Evolutionary conservation across 139 green algal genomes (phyloP).

Genomic region (Chlamydomonas sp.): DNA sequence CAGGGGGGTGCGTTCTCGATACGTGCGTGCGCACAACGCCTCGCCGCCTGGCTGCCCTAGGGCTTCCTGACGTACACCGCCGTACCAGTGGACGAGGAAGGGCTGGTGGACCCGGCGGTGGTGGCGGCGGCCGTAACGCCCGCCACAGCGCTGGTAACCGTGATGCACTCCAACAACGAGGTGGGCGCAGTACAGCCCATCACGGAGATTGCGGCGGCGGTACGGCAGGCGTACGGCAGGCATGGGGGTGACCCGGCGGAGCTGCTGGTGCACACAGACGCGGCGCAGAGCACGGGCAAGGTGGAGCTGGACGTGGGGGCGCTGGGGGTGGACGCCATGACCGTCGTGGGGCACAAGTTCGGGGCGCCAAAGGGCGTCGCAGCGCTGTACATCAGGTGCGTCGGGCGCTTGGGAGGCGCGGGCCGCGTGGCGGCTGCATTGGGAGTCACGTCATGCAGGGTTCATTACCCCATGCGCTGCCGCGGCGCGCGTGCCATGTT

Average conservation of each 20-base stretch:
- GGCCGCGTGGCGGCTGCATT: too few species aligned
- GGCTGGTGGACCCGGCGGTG: conserved; percentile 59
- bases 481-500: too few species aligned
- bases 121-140: conserved; percentile 54
- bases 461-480: too few species aligned
- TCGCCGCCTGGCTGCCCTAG: conserved; percentile 10
- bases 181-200: conserved; percentile 71
- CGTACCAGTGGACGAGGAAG: conserved; percentile 68
- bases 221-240: conserved; percentile 1
- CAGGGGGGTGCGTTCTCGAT: not conserved
- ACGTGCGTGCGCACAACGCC: not conserved
- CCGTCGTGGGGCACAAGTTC: conserved; percentile 86
- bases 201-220: conserved; percentile 38
- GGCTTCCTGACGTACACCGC: conserved; percentile 60
- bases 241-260: not conserved
- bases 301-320: conserved; percentile 71
- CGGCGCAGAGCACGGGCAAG: conserved; percentile 84
- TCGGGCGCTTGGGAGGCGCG: not conserved
- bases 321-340: conserved; percentile 82
- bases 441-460: too few species aligned
- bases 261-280: conserved; percentile 78
- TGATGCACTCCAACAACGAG: conserved; percentile 92
- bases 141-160: conserved; percentile 70
- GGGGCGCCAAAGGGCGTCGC: conserved; percentile 88
- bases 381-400: conserved; percentile 76